These are phyloP conservation scores for Vaccinium darrowii DNA, from an alignment of 148 eudicot genomes.

Conservation along the genomic window DNA sequence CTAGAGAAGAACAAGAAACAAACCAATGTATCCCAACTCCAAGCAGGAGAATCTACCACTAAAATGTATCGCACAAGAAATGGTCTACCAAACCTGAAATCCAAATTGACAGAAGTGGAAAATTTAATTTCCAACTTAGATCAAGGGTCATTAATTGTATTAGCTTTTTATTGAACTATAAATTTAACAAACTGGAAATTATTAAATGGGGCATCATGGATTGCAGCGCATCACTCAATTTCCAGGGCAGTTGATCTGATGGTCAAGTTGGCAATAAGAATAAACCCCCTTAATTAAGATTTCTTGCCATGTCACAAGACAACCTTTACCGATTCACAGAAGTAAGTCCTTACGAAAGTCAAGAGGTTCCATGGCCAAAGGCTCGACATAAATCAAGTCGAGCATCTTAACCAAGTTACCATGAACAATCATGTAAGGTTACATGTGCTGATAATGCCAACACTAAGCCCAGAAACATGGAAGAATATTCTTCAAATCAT, in stretches of 20 bases:
- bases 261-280: background rate
- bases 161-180: background rate
- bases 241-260: background rate
- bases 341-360: background rate
- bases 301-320: background rate
- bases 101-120: background rate
- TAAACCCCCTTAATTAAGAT: background rate
- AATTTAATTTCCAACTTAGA: background rate
- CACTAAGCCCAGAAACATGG: background rate
- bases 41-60: background rate
- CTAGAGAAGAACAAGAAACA: background rate
- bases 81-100: background rate
- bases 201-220: background rate
- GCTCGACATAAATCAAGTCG: background rate
- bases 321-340: background rate
- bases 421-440: background rate
- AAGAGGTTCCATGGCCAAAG: background rate
- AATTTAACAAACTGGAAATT: background rate
- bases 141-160: background rate
- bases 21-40: background rate
- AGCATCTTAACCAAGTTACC: background rate
- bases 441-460: background rate
- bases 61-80: background rate
- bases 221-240: background rate
- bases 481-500: conserved; percentile 22